phyloP scores from a whole-genome alignment of 1,284 basidiomycete species.

The Leccinum pallidistipes region DNA sequence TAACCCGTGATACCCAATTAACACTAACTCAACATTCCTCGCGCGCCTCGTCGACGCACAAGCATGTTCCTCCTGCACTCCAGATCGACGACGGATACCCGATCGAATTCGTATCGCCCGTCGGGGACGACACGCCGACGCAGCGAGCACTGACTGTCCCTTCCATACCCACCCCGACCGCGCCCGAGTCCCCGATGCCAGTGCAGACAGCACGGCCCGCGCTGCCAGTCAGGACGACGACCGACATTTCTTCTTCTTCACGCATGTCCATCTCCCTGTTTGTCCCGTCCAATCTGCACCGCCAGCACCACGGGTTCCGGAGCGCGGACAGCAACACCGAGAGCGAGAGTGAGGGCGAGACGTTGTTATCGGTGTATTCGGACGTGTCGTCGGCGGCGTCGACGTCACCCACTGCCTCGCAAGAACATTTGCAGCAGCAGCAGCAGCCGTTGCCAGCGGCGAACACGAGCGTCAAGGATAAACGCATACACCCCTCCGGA shows the following conservation, averaged over 20 bases:
- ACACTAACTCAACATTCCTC: slow-evolving; percentile 26
- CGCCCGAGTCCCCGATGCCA: slow-evolving; percentile 40
- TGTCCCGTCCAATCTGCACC: slow-evolving; percentile 34
- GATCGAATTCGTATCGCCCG: slow-evolving; percentile 21
- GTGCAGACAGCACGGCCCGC: slow-evolving; percentile 21
- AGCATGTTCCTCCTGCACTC: slow-evolving; percentile 31
- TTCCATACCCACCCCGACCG: slow-evolving; percentile 46
- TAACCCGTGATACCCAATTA: slow-evolving; percentile 25
- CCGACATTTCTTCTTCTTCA: slow-evolving; percentile 16
- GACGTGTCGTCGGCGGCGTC: slow-evolving; percentile 40
- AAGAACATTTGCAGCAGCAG: slow-evolving; percentile 20
- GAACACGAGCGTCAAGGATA: slow-evolving; percentile 5
- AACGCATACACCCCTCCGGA: slow-evolving; percentile 16
- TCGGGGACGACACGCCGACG: slow-evolving; percentile 12
- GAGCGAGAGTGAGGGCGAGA: slow-evolving; percentile 40
- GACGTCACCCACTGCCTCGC: slow-evolving; percentile 33
- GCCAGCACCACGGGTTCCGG: slow-evolving; percentile 16
- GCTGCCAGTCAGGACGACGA: neutral
- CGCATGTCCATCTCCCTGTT: slow-evolving; percentile 30
- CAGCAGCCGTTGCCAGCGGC: slow-evolving; percentile 19
- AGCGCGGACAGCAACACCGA: slow-evolving; percentile 41
- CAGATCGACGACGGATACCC: slow-evolving; percentile 30
- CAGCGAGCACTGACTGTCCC: slow-evolving; percentile 21
- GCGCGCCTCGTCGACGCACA: slow-evolving; percentile 24
- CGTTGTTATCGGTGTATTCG: slow-evolving; percentile 14